phyloP scores from a whole-genome alignment of 768 basidiomycete genomes.

The Multifurca ochricompacta region DNA sequence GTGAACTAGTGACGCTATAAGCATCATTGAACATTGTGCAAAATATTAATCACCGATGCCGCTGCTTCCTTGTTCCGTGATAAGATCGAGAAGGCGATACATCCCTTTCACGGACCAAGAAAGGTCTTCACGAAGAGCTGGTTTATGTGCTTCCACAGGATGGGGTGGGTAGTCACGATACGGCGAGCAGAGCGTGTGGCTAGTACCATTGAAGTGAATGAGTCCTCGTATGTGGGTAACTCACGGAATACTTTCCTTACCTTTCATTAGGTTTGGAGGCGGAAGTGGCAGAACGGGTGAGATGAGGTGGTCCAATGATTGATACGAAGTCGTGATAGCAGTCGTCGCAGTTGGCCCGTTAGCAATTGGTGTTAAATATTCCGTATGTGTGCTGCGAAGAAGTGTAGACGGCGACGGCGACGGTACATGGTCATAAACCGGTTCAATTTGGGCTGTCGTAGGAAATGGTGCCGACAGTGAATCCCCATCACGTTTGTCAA shows the following conservation, averaged over 20 bases:
- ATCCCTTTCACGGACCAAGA: constrained; percentile 35
- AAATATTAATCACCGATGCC: constrained; percentile 37
- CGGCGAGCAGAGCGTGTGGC: too few species aligned
- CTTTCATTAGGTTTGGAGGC: too few species aligned
- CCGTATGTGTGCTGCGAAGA: constrained; percentile 47
- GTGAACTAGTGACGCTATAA: constrained; percentile 35
- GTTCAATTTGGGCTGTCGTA: too few species aligned
- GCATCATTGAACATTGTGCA: background rate
- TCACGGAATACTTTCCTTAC: too few species aligned
- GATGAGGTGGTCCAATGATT: constrained; percentile 56
- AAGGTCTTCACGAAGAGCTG: background rate
- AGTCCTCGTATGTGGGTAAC: too few species aligned
- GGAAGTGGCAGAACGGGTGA: constrained; percentile 21
- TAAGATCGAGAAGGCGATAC: constrained; percentile 47
- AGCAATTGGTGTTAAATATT: constrained; percentile 71
- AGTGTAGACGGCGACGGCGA: constrained; percentile 23
- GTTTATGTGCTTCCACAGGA: too few species aligned
- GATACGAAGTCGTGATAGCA: constrained; percentile 77
- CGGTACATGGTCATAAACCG: too few species aligned
- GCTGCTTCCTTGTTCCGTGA: constrained; percentile 42
- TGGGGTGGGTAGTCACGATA: too few species aligned
- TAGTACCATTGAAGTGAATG: too few species aligned
- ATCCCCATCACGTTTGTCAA: too few species aligned
- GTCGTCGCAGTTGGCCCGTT: constrained; percentile 78
- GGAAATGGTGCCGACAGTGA: too few species aligned